Evolutionary conservation across 768 basidiomycete genomes (phyloP).

Genomic region (Collybia nuda): DNA sequence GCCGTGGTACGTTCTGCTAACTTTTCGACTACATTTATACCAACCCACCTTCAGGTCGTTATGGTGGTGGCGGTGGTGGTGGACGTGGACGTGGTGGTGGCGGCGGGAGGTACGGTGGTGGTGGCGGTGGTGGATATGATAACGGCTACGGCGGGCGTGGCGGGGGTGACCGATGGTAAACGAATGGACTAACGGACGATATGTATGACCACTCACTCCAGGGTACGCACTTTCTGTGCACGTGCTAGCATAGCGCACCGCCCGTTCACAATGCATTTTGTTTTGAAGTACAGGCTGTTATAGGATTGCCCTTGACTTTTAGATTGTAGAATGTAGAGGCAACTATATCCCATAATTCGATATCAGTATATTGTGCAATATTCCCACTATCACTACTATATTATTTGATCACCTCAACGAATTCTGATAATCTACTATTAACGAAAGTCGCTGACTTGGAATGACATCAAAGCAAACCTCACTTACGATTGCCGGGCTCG

Average conservation of each 20-base stretch:
- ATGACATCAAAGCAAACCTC: constrained; percentile 16
- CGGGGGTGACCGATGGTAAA: constrained; percentile 29
- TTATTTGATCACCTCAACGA: neutral
- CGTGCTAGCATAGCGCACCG: constrained; percentile 1
- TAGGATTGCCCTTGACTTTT: constrained; percentile 13
- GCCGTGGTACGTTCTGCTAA: constrained; percentile 42
- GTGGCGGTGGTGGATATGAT: constrained; percentile 43
- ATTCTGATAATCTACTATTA: too few species aligned
- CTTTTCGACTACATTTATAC: constrained; percentile 4
- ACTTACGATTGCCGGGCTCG: constrained; percentile 35
- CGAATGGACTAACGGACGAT: neutral
- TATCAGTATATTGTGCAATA: constrained; percentile 13
- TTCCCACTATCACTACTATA: constrained; percentile 8
- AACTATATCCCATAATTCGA: constrained; percentile 12
- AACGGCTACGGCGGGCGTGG: constrained; percentile 40
- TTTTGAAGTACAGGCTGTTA: constrained; percentile 1
- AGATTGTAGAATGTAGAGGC: constrained; percentile 22
- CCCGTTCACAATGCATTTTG: constrained; percentile 2
- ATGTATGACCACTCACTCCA: neutral
- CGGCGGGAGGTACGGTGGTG: constrained; percentile 43
- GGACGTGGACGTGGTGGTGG: constrained; percentile 40
- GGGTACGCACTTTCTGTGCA: neutral
- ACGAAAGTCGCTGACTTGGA: neutral
- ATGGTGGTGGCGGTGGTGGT: constrained; percentile 48
- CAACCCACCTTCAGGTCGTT: constrained; percentile 50